These are phyloP conservation scores for Adiantum capillusveneris DNA, from an alignment of 75 land plant genomes.

Conservation along the genomic window DNA sequence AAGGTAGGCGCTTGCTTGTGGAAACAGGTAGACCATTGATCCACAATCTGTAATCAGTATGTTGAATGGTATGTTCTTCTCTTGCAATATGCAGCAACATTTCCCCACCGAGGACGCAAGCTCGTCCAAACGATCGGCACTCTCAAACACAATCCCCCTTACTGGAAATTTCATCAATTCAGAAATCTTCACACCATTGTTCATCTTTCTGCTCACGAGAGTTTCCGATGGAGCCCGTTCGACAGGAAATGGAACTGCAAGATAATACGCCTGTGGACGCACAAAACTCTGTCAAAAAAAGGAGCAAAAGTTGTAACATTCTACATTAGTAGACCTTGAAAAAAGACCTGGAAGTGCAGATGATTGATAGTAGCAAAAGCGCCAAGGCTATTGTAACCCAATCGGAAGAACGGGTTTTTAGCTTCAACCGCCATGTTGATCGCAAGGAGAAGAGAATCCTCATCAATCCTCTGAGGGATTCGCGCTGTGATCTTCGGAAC, in stretches of 20 bases:
- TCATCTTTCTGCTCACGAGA: slow-evolving; percentile 16
- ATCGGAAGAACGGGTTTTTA: slow-evolving; percentile 58
- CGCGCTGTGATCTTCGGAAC: slow-evolving; percentile 71
- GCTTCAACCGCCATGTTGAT: slow-evolving; percentile 78
- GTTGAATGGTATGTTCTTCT: slow-evolving; percentile 75
- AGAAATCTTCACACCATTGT: slow-evolving; percentile 36
- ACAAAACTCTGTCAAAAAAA: no score
- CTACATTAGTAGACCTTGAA: no score
- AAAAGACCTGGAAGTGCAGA: slow-evolving; percentile 85
- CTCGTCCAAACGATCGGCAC: slow-evolving; percentile 41
- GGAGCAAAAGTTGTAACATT: no score
- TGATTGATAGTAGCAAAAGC: slow-evolving; percentile 99
- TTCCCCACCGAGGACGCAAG: slow-evolving; percentile 45
- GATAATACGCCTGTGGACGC: slow-evolving; percentile 71
- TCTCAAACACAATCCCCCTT: slow-evolving; percentile 71
- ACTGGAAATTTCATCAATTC: slow-evolving; percentile 66
- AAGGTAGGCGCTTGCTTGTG: no score
- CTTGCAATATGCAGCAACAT: slow-evolving; percentile 68
- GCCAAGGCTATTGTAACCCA: slow-evolving; percentile 96
- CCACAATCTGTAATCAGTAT: slow-evolving; percentile 81
- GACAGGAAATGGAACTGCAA: slow-evolving; percentile 66
- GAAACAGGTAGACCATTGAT: slow-evolving; percentile 55
- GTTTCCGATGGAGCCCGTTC: slow-evolving; percentile 48
- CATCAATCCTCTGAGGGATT: slow-evolving; percentile 77
- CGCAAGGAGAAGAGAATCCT: slow-evolving; percentile 70